Evolutionary conservation across 176 grass and related monocot species (phyloP), one percentile per base, ranked within the genome.

Genomic region (Bromus sterilis): DNA sequence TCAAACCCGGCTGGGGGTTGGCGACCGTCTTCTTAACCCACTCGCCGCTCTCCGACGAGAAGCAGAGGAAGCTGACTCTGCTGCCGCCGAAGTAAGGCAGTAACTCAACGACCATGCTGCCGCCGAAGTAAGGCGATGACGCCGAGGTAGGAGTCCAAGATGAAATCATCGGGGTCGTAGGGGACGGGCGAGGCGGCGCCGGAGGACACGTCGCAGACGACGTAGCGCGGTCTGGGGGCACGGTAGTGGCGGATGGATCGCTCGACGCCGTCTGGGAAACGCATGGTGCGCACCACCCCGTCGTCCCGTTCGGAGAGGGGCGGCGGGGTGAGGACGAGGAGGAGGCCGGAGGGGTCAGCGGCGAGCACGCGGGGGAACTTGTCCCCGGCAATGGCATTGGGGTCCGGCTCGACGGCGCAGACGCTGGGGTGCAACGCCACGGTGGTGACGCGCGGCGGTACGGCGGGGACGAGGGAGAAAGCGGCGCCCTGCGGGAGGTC

Each of bases 391-490:
- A n/a, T 74, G 29, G 29, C 29, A 7, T 21, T 2, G 26, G 73
- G 5, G 73, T 58, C 32, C 31, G 51, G 30, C 29, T 55, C 30
- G 20, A 31, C 4, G 8, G 30, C 21, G 49, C 30, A 36, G 49
- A 76, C 32, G 73, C 75, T n/a, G 2, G 34, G 75, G 21, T 21
- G 7, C 33, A 60, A 51, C 34, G 34, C 18, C 23, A 77, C 55
- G n/a, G 2, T 6, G 53, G n/a, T 16, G 55, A 77, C 4, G 4
- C 36, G 36, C 75, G 75, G 75, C 36, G 55, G 75, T n/a, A 24
- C 36, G 36, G 75, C 75, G 75, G 61, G 75, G 4, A 36, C 56
- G 56, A 78, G 75, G 75, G 75, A 42, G 75, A 78, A 14, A 36
- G 26, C 75, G 75, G 56, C 35, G 13, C 18, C n/a, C n/a, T 18